Evolutionary conservation across 108 stramenopile species (phyloP).

Genomic region (Hondaea fermentalgiana): DNA sequence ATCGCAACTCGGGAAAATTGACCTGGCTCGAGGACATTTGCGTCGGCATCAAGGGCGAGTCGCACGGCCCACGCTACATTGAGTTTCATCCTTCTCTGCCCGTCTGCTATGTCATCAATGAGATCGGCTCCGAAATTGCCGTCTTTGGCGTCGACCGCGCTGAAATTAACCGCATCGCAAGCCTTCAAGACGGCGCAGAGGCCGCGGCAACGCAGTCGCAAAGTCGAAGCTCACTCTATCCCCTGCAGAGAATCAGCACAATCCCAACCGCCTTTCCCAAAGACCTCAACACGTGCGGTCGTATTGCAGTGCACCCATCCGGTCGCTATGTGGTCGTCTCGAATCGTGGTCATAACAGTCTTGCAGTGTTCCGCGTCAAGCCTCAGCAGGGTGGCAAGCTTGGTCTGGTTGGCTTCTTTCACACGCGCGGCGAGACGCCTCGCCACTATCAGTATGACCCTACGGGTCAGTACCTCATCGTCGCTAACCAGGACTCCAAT

Average conservation of each 20-base stretch:
- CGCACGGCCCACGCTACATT: slow-evolving; percentile 80
- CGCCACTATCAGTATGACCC: slow-evolving; percentile 86
- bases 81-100: slow-evolving; percentile 76
- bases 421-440: slow-evolving; percentile 84
- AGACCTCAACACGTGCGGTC: slow-evolving; percentile 81
- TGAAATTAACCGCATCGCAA: slow-evolving; percentile 61
- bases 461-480: slow-evolving; percentile 72
- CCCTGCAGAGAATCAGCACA: slow-evolving; percentile 76
- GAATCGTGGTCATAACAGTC: slow-evolving; percentile 87
- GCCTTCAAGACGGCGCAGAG: slow-evolving; percentile 50
- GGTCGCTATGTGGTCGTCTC: slow-evolving; percentile 78
- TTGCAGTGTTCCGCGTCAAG: slow-evolving; percentile 71
- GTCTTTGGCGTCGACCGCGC: slow-evolving; percentile 69
- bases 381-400: slow-evolving; percentile 64
- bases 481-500: slow-evolving; percentile 86
- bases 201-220: slow-evolving; percentile 59
- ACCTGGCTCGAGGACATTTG: slow-evolving; percentile 62
- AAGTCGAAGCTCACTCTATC: slow-evolving; percentile 53
- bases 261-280: slow-evolving; percentile 74
- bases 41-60: slow-evolving; percentile 66
- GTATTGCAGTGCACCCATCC: slow-evolving; percentile 72
- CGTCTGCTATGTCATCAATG: slow-evolving; percentile 78
- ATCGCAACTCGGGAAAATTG: slow-evolving; percentile 52
- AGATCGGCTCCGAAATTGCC: slow-evolving; percentile 58
- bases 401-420: slow-evolving; percentile 67